A percentile compares a stretch with the other conserved stretches of the same genome.
Conservation (phyloP, 345 rosid genomes). For the Carallia brachiata region DNA sequence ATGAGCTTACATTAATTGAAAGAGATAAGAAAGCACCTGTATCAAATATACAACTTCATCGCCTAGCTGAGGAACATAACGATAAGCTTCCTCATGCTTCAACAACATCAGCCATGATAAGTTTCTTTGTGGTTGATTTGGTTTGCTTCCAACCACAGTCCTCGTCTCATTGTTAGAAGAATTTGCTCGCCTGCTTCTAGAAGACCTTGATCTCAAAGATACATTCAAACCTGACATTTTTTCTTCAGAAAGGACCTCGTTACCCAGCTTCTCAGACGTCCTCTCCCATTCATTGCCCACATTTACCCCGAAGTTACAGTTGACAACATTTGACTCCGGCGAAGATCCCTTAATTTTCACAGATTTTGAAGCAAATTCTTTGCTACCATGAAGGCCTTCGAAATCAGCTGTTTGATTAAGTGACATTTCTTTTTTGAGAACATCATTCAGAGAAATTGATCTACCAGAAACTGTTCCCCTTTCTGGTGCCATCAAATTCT, state of each 20-base stretch:
- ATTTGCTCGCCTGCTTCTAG: slow-evolving; percentile 20
- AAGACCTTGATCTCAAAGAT: slow-evolving; percentile 16
- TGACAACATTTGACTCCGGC: slow-evolving; percentile 34
- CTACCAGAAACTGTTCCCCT: slow-evolving; percentile 28
- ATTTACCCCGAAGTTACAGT: slow-evolving; percentile 31
- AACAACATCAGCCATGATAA: slow-evolving; percentile 27
- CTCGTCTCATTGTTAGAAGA: background rate
- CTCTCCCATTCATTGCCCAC: slow-evolving; percentile 38
- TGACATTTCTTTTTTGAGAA: slow-evolving; percentile 18
- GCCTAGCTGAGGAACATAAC: slow-evolving; percentile 31
- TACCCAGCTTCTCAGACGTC: slow-evolving; percentile 34
- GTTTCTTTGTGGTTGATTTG: slow-evolving; percentile 16
- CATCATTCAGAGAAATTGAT: slow-evolving; percentile 21
- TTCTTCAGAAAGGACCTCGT: slow-evolving; percentile 16
- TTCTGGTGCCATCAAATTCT: slow-evolving; percentile 20
- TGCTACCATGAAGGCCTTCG: slow-evolving; percentile 20
- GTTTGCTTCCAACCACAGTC: background rate
- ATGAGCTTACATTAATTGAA: background rate
- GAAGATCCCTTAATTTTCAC: slow-evolving; percentile 54
- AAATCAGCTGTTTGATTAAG: slow-evolving; percentile 22
- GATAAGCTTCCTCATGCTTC: slow-evolving; percentile 26
- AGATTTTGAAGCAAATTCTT: slow-evolving; percentile 36
- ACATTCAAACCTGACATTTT: slow-evolving; percentile 2
- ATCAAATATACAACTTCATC: slow-evolving; percentile 29
- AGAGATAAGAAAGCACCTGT: slow-evolving; percentile 20